phyloP scores from a whole-genome alignment of 169 alveolate species.

The Besnoitia besnoiti region DNA sequence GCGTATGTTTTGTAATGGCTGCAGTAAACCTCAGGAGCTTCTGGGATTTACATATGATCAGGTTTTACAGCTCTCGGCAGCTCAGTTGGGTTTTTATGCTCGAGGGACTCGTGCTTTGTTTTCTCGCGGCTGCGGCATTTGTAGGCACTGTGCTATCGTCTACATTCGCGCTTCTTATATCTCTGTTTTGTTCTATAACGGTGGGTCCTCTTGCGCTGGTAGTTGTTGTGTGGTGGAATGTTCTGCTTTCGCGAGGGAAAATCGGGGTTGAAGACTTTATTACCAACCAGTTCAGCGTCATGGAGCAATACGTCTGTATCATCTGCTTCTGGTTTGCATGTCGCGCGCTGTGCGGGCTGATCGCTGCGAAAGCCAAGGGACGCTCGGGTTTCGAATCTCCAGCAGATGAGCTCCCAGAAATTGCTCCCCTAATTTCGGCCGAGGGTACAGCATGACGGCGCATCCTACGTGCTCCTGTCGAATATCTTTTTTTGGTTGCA shows the following conservation, averaged over 20 bases:
- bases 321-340: neutral
- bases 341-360: neutral
- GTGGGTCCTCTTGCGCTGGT: neutral
- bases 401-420: neutral
- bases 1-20: neutral
- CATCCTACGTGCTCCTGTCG: too few relatives aligned
- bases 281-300: neutral
- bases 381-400: neutral
- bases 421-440: neutral
- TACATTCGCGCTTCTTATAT: neutral
- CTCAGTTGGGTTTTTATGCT: neutral
- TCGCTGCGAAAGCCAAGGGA: neutral
- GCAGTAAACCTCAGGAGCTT: neutral
- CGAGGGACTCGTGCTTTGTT: neutral
- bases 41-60: neutral
- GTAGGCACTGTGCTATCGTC: neutral
- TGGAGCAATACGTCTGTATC: neutral
- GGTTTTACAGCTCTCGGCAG: neutral
- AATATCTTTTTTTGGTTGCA: too few relatives aligned
- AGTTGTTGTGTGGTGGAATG: neutral
- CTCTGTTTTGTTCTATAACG: neutral
- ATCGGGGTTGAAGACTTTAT: neutral
- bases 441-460: neutral
- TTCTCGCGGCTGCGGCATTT: neutral
- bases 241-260: neutral